A percentile compares a stretch with the other conserved stretches of the same genome.
Conservation (phyloP, 2,329 filamentous ascomycete species). For the Knoxdaviesia proteae region DNA sequence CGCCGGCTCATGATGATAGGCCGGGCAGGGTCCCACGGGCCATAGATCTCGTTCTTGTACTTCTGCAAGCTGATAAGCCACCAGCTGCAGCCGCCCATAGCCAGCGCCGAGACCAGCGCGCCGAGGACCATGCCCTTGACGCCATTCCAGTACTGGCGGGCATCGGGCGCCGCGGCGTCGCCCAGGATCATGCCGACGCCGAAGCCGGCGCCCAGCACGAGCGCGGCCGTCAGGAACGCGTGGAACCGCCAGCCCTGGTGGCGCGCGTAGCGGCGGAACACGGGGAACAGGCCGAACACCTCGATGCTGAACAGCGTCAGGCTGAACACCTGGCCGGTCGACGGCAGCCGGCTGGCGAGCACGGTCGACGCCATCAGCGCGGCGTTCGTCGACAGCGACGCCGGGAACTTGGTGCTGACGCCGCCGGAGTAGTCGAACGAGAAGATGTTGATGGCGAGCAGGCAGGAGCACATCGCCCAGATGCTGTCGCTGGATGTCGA, state of each 20-base stretch:
- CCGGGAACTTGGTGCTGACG: conserved; percentile 41
- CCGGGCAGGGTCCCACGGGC: conserved; percentile 89
- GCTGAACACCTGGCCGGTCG: conserved; percentile 85
- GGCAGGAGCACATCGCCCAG: conserved; percentile 88
- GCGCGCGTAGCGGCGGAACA: conserved; percentile 75
- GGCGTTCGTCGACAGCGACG: conserved; percentile 75
- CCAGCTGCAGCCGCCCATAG: conserved; percentile 90
- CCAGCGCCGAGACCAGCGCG: conserved; percentile 49
- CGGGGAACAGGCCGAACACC: conserved; percentile 92
- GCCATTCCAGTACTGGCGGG: conserved; percentile 30
- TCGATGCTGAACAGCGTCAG: conserved; percentile 92
- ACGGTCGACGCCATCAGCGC: conserved; percentile 93
- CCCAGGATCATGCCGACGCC: conserved; percentile 47
- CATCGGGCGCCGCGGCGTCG: conserved; percentile 16
- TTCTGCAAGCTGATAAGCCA: conserved; percentile 94
- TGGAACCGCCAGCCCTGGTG: conserved; percentile 70
- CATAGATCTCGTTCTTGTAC: conserved; percentile 97
- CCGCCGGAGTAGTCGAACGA: conserved; percentile 89
- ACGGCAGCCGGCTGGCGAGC: conserved; percentile 70
- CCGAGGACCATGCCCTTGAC: conserved; percentile 59
- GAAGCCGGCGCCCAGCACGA: conserved; percentile 62
- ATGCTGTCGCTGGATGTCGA: conserved; percentile 90
- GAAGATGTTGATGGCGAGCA: conserved; percentile 88
- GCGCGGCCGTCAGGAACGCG: conserved; percentile 48
- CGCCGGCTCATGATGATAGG: conserved; percentile 59